Evolutionary conservation across 2,329 filamentous ascomycete genomes (phyloP).

Genomic region (Nothophaeocryptopus gaeumannii): DNA sequence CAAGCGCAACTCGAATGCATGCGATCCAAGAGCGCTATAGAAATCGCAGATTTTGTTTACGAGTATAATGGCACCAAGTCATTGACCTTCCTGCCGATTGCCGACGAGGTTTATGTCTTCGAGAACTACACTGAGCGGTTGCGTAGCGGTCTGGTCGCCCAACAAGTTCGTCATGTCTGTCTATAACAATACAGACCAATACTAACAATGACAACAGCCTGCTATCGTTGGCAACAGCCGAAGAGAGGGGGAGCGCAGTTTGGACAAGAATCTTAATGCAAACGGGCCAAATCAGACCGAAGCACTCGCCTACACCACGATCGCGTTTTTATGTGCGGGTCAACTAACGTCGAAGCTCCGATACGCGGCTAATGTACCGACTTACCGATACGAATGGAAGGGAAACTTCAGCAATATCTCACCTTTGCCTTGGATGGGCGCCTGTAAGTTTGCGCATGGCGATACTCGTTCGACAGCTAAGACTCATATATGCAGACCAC

Average conservation of each 20-base stretch:
- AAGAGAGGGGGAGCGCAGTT: conserved; percentile 30
- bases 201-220: conserved; percentile 30
- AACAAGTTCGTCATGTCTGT: conserved; percentile 17
- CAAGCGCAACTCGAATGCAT: conserved; percentile 39
- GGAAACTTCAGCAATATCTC: conserved; percentile 26
- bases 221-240: conserved; percentile 28
- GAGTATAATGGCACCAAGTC: too few species aligned
- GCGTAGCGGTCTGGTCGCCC: conserved; percentile 14
- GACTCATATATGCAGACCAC: too few species aligned
- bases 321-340: background rate
- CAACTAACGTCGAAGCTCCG: conserved; percentile 15
- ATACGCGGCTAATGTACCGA: conserved; percentile 26
- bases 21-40: conserved; percentile 24
- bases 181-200: conserved; percentile 25
- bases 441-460: conserved; percentile 37
- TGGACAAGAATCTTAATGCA: conserved; percentile 24
- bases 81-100: conserved; percentile 23
- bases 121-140: conserved; percentile 25
- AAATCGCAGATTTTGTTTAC: too few species aligned
- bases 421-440: conserved; percentile 41
- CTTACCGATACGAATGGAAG: conserved; percentile 39
- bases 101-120: conserved; percentile 30
- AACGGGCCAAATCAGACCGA: too few species aligned
- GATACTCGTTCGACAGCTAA: too few species aligned
- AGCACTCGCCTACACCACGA: too few species aligned